A percentile compares a stretch with the other conserved stretches of the same genome.
These are phyloP conservation scores for Pleomassaria siparia DNA, from an alignment of 2,329 filamentous ascomycete species.

Conservation along the genomic window DNA sequence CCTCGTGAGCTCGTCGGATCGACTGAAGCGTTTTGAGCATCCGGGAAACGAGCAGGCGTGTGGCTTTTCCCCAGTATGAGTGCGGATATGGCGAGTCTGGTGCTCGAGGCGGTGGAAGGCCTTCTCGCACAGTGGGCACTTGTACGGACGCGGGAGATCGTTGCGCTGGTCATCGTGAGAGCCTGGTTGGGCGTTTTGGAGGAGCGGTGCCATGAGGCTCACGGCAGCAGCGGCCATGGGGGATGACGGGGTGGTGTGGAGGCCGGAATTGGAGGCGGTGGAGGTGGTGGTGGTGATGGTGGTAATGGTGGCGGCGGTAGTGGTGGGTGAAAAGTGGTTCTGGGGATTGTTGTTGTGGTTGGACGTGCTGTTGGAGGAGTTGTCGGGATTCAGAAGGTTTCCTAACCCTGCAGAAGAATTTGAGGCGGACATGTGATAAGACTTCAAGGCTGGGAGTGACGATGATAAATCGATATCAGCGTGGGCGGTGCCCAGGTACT, in stretches of 20 bases:
- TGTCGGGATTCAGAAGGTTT: constrained; percentile 44
- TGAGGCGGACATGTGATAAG: constrained; percentile 40
- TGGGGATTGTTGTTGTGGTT: constrained; percentile 9
- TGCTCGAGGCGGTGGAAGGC: constrained; percentile 98
- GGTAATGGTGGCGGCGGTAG: constrained; percentile 3
- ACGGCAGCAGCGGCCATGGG: constrained; percentile 50
- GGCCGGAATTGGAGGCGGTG: constrained; percentile 8
- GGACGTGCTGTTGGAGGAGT: constrained; percentile 6
- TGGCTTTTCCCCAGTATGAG: constrained; percentile 97
- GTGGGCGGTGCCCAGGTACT: constrained; percentile 3
- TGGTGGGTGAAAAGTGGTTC: not conserved
- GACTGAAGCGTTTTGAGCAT: constrained; percentile 95
- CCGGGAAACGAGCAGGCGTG: constrained; percentile 94
- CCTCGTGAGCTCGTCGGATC: constrained; percentile 92
- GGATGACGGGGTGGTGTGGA: constrained; percentile 9
- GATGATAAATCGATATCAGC: constrained; percentile 2
- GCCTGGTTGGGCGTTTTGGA: constrained; percentile 58
- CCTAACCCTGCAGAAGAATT: constrained; percentile 37
- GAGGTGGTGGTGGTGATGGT: constrained; percentile 11
- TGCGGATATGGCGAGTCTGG: constrained; percentile 88
- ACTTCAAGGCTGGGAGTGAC: constrained; percentile 16
- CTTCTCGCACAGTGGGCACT: constrained; percentile 97
- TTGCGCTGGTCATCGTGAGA: constrained; percentile 61
- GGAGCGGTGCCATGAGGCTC: constrained; percentile 57
- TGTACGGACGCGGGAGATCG: constrained; percentile 95